These are phyloP conservation scores for Leccinum pallidistipes DNA, from an alignment of 1,284 basidiomycete species.

Conservation along the genomic window DNA sequence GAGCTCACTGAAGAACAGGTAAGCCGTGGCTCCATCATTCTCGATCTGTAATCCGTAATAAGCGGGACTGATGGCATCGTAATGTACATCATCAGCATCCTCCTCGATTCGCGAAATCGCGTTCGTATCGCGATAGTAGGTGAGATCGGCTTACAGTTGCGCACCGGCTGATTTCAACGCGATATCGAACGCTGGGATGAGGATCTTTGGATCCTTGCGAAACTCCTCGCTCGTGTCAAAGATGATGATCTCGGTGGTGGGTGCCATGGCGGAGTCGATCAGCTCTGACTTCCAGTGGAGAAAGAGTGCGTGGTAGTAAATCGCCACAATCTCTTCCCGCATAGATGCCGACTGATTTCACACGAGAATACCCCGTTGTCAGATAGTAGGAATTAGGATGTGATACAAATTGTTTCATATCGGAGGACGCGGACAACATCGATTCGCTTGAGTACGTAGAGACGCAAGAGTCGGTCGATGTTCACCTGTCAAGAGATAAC, in stretches of 20 bases:
- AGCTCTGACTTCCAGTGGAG: not conserved
- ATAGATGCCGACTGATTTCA: not conserved
- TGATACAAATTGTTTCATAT: not conserved
- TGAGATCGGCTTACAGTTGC: not conserved
- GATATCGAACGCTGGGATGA: not conserved
- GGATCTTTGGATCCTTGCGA: not conserved
- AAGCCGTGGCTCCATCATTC: constrained; percentile 11
- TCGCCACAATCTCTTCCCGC: not conserved
- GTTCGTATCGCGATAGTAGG: not conserved
- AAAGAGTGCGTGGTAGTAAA: not conserved
- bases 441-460: not conserved
- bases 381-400: no score
- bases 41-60: constrained; percentile 27
- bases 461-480: not conserved
- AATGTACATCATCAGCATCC: not conserved
- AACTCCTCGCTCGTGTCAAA: not conserved
- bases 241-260: not conserved
- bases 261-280: not conserved
- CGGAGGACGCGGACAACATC: not conserved
- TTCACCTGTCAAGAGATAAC: not conserved
- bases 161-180: not conserved
- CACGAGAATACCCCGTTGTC: not conserved
- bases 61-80: constrained; percentile 16
- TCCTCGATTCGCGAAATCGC: not conserved
- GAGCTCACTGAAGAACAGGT: constrained; percentile 24